Evolutionary conservation across 495 filamentous ascomycete species (phyloP), one percentile per base, ranked within the genome.

Genomic region (Aspergillus heteromorphus): DNA sequence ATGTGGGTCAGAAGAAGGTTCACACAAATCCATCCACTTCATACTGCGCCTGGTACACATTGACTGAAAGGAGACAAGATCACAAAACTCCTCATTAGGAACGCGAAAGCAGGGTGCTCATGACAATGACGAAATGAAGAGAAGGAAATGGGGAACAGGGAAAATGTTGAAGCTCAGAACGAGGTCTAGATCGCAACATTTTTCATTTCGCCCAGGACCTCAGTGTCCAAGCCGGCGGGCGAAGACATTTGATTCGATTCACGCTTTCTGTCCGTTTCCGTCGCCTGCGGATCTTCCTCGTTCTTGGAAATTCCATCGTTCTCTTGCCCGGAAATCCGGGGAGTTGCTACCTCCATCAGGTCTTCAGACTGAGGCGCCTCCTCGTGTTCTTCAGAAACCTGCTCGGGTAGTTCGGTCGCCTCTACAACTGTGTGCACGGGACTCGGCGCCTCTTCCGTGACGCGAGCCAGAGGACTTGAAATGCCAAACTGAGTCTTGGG

Each of bases 181-280:
- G 47, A 6, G 48, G 45, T 57, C 64, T 73, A 81, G 55, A 81
- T 80, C 34, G 77, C 74, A 55, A 81, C 77, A 60, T 75, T 81
- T 65, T 81, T 81, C 78, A 81, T 79, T 49, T 79, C 78, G 49
- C 77, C 75, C 14, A 77, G 63, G 53, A 75, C 70, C 57, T 75
- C 73, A 11, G 65, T 63, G 47, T 75, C 72, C 51, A 71, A 60
- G 27, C 51, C 57, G 49, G 54, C 55, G 42, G 56, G 54, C 29
- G 68, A 61, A 19, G 71, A 52, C 34, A 59, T 65, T 23, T 60
- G 55, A 10, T 65, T 54, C 4, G 64, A 68, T 29, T 64, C 68
- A 23, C 48, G 58, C 50, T 71, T 70, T 27, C 71, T 71, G 16
- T 71, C 73, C 11, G 59, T 47, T 10, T 73, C 64, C 25, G 65